Evolutionary conservation across 257 asterid genomes (phyloP).

Genomic region (Nicotiana obtusifolia): DNA sequence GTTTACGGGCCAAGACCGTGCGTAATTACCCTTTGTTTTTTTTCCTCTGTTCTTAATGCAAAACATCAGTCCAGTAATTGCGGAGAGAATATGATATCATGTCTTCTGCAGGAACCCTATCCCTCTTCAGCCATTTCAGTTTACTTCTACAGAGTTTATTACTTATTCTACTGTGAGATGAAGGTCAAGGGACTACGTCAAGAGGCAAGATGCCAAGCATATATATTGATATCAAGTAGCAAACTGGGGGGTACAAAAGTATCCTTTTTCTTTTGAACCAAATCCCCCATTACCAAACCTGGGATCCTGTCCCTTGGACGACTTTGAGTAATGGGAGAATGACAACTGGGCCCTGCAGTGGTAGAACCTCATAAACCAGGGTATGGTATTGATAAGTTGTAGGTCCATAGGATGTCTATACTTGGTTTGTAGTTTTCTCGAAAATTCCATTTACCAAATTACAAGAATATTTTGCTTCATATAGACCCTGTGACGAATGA

Average conservation of each 20-base stretch:
- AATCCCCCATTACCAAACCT: background rate
- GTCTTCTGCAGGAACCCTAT: constrained; percentile 69
- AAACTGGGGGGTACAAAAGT: background rate
- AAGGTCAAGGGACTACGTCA: constrained; percentile 13
- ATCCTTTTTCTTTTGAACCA: background rate
- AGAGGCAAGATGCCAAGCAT: background rate
- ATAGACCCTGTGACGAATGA: background rate
- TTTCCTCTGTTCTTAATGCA: background rate
- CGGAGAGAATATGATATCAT: background rate
- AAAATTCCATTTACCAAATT: background rate
- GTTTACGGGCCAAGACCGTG: constrained; percentile 90
- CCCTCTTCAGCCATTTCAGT: constrained; percentile 86
- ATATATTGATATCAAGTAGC: background rate
- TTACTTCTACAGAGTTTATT: constrained; percentile 78
- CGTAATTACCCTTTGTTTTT: constrained; percentile 20
- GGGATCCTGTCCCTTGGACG: background rate
- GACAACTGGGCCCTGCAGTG: background rate
- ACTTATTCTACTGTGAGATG: constrained; percentile 74
- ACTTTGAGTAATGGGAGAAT: background rate
- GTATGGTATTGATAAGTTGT: background rate
- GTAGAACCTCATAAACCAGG: background rate
- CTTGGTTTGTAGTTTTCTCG: background rate
- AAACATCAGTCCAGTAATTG: background rate
- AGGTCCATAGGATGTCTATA: background rate
- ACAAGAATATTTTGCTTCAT: background rate